These are phyloP conservation scores for Musa acuminata DNA, from an alignment of 176 grass and related monocot species.

Conservation along the genomic window DNA sequence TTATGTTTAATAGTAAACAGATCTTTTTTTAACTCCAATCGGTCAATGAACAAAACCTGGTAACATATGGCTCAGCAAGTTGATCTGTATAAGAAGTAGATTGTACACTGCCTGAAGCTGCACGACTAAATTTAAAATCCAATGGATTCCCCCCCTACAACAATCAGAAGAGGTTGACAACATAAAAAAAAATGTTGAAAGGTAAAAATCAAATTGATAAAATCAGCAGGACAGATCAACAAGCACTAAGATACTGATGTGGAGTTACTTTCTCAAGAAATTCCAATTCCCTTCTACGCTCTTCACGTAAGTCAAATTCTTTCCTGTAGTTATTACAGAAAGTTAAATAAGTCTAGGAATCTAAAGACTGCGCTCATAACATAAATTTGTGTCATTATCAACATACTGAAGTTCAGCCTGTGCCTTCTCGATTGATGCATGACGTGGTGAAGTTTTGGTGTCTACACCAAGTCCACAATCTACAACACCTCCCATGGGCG, in stretches of 20 bases:
- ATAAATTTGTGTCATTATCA: background rate
- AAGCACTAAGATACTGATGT: slow-evolving; percentile 16
- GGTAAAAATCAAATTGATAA: slow-evolving; percentile 16
- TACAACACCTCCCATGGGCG: slow-evolving; percentile 82
- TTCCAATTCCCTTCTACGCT: slow-evolving; percentile 76
- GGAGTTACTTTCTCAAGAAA: slow-evolving; percentile 84
- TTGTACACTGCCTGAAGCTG: slow-evolving; percentile 74
- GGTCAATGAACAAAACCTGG: slow-evolving; percentile 40
- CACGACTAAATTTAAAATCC: slow-evolving; percentile 87
- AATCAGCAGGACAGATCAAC: slow-evolving; percentile 9
- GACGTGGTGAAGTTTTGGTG: slow-evolving; percentile 68
- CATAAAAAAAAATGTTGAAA: background rate
- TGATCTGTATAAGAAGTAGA: slow-evolving; percentile 87
- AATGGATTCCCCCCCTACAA: slow-evolving; percentile 91
- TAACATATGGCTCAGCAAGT: slow-evolving; percentile 57
- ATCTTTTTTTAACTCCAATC: slow-evolving; percentile 18
- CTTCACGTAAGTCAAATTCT: slow-evolving; percentile 90
- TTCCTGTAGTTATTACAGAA: slow-evolving; percentile 47
- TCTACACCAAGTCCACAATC: slow-evolving; percentile 60
- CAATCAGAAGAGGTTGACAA: slow-evolving; percentile 28
- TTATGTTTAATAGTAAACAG: slow-evolving; percentile 28
- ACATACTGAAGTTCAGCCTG: slow-evolving; percentile 83
- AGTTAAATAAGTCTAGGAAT: slow-evolving; percentile 3
- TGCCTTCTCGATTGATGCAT: slow-evolving; percentile 83
- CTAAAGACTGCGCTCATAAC: slow-evolving; percentile 15